A percentile compares a stretch with the other conserved stretches of the same genome.
These are phyloP conservation scores for Elongisporangium undulatum DNA, from an alignment of 352 stramenopile species.

Conservation along the genomic window DNA sequence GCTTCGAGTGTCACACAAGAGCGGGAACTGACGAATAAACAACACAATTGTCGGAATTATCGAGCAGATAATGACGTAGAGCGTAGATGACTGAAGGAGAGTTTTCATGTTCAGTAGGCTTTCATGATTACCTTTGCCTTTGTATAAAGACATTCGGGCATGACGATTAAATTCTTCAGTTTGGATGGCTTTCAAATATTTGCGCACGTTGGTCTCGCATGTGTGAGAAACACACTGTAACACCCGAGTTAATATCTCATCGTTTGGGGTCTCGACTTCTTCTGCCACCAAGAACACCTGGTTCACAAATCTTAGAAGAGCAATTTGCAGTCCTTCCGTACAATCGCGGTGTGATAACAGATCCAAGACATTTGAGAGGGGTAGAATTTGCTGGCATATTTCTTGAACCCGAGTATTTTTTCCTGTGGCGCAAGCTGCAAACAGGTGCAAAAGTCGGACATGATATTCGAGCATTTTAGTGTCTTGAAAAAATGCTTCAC, in stretches of 20 bases:
- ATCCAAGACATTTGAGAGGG: constrained; percentile 35
- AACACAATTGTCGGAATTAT: constrained; percentile 40
- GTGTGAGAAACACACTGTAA: constrained; percentile 23
- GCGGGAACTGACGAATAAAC: constrained; percentile 54
- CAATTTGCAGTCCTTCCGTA: constrained; percentile 44
- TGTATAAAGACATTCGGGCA: constrained; percentile 25
- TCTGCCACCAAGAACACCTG: constrained; percentile 58
- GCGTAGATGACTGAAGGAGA: constrained; percentile 23
- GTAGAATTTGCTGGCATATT: constrained; percentile 62
- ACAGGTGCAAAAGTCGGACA: constrained; percentile 45
- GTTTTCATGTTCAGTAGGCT: constrained; percentile 19
- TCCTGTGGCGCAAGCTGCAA: constrained; percentile 50
- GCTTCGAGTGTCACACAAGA: constrained; percentile 29
- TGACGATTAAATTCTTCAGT: constrained; percentile 42
- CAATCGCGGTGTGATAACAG: constrained; percentile 31
- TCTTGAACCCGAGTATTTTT: constrained; percentile 62
- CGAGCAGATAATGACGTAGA: constrained; percentile 38
- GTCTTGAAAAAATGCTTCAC: background rate
- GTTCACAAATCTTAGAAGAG: constrained; percentile 51
- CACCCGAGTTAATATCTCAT: constrained; percentile 33
- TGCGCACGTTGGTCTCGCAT: constrained; percentile 22
- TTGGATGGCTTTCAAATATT: constrained; percentile 35
- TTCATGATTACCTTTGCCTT: constrained; percentile 37
- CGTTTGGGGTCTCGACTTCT: constrained; percentile 36
- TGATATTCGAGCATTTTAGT: constrained; percentile 53